Percentiles rank a stretch among this genome's conserved stretches.
These are phyloP conservation scores for Leccinum obscurum DNA, from an alignment of 768 basidiomycete genomes.

Conservation along the genomic window DNA sequence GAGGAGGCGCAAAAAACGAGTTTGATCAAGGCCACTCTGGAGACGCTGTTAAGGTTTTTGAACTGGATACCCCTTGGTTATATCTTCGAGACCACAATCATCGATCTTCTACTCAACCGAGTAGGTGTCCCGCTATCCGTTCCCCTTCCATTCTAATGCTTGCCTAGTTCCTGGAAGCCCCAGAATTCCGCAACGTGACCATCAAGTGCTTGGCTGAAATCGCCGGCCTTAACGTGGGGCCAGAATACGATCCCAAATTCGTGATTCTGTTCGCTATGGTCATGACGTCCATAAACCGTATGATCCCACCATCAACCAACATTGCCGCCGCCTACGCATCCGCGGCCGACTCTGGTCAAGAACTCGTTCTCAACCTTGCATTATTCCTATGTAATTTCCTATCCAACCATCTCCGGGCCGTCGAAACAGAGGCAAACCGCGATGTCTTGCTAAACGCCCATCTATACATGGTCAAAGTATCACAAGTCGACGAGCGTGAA, in stretches of 20 bases:
- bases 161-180: conserved; percentile 87
- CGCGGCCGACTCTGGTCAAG: conserved; percentile 90
- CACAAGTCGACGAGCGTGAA: conserved; percentile 97
- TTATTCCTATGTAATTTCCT: conserved; percentile 98
- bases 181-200: conserved; percentile 96
- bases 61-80: conserved; percentile 99
- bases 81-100: conserved; percentile 97
- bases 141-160: conserved; percentile 12
- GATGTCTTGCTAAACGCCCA: conserved; percentile 96
- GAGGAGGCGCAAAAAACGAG: conserved; percentile 97
- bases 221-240: conserved; percentile 88
- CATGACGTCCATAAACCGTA: conserved; percentile 95
- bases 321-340: conserved; percentile 90
- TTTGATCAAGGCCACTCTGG: conserved; percentile 90
- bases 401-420: conserved; percentile 87
- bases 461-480: conserved; percentile 97
- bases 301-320: conserved; percentile 95
- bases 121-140: conserved; percentile 49
- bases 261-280: conserved; percentile 97
- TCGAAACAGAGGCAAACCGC: conserved; percentile 88
- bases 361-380: conserved; percentile 94
- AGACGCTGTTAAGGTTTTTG: conserved; percentile 92
- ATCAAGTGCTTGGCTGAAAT: conserved; percentile 97
- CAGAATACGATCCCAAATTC: conserved; percentile 98
- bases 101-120: conserved; percentile 87